Base-by-base conservation (phyloP, 2,329 filamentous ascomycete genomes). In the Nigrospora oryzae region DNA sequence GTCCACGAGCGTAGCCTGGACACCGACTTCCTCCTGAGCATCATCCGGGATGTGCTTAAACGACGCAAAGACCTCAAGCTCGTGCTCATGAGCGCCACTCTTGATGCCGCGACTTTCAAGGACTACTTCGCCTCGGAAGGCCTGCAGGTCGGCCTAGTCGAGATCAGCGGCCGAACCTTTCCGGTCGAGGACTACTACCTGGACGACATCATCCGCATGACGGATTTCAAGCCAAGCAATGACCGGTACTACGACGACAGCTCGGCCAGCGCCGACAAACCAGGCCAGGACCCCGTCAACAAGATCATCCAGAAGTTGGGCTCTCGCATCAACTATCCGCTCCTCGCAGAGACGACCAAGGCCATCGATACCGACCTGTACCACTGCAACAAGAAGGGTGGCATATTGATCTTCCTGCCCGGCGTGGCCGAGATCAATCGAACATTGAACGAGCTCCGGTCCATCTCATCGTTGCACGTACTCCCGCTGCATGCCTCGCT, bases 1-100 rank as follows among this genome's bases (percentile, higher is more conserved):
- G 91, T 97, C 3, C 91, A 98, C 67, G 91, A 98, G 64, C 81
- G 91, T 44, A 95, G 88, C 65, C 71, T 98, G 11, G 93, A 97
- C 58, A 96, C 90, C 0, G 91, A 98, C 61, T 96, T 98, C 58
- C 70, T 97, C 11, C 74, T 98, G 43, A 89, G 90, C 37, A 75
- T 98, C 42, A 70, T 98, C 32, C 81, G 89, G 45, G 86, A 95
- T 60, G 87, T 95, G 7, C 65, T 96, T 51, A 77, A 75, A 46
- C 73, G 74, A 52, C 77, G 86, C 40, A 83, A 81, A 55, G 86
- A 94, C 50, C 75, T 97, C 34, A 95, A 91, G 63, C 76, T 97
- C 36, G 82, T 98, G 12, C 73, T 98, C 33, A 98, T 98, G 93
- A 95, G 89, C 64, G 91, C 91, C 2, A 98, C 91, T 1, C 78